Percentiles rank a stretch among this genome's conserved stretches.
Evolutionary conservation across 768 basidiomycete species (phyloP).

Genomic region (Suillus paluster): DNA sequence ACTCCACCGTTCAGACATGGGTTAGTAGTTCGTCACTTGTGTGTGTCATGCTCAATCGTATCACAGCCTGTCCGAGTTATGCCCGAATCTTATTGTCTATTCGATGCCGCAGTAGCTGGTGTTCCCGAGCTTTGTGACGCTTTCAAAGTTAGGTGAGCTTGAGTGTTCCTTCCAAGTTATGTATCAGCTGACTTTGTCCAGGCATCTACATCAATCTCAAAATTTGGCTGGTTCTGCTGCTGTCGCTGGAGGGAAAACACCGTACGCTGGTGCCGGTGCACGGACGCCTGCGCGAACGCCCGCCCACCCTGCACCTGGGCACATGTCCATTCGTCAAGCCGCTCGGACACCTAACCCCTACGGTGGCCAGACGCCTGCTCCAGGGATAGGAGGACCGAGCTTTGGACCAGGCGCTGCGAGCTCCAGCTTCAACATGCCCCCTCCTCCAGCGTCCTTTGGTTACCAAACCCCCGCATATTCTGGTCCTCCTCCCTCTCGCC

Average conservation of each 20-base stretch:
- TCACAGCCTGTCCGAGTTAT: constrained; percentile 81
- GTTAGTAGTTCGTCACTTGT: constrained; percentile 42
- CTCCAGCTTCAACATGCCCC: constrained; percentile 33
- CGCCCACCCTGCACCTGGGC: constrained; percentile 81
- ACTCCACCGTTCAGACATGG: constrained; percentile 90
- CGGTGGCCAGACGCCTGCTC: constrained; percentile 45
- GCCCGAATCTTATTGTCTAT: constrained; percentile 88
- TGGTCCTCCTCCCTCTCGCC: constrained; percentile 48
- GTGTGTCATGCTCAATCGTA: constrained; percentile 1
- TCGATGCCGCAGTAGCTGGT: constrained; percentile 87
- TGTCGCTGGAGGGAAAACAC: constrained; percentile 73
- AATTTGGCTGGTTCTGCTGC: constrained; percentile 51
- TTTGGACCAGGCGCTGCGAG: constrained; percentile 32
- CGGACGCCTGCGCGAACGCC: constrained; percentile 78
- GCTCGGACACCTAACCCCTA: constrained; percentile 84
- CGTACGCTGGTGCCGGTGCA: constrained; percentile 66
- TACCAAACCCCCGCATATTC: constrained; percentile 52
- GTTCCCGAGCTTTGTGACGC: constrained; percentile 95
- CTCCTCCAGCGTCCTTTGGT: constrained; percentile 41
- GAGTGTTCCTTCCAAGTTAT: not conserved
- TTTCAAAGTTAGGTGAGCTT: constrained; percentile 82
- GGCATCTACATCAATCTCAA: constrained; percentile 81
- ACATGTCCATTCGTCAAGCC: constrained; percentile 71
- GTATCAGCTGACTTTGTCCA: constrained; percentile 27
- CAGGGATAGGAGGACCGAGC: constrained; percentile 42